These are phyloP conservation scores for Yamadazyma olivae DNA, from an alignment of 805 yeast species.

Conservation along the genomic window DNA sequence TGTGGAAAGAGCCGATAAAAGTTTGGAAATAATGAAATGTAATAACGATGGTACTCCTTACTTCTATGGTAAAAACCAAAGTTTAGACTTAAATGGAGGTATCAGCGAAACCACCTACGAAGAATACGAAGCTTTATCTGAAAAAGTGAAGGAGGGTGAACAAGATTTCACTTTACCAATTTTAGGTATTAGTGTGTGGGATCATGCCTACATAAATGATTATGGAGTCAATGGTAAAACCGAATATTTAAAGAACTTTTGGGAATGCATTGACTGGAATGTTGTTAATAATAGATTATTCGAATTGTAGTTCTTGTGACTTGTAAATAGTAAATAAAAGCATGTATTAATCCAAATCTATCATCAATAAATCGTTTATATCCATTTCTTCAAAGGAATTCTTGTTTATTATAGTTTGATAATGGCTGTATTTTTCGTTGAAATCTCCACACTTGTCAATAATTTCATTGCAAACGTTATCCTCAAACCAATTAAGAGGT, in stretches of 20 bases:
- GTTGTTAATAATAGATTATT: conserved; percentile 54
- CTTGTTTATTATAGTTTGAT: conserved; percentile 16
- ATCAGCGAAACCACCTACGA: conserved; percentile 54
- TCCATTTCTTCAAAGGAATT: conserved; percentile 14
- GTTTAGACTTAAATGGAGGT: conserved; percentile 73
- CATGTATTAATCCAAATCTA: conserved; percentile 13
- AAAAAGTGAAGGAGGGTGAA: conserved; percentile 18
- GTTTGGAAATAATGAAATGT: conserved; percentile 50
- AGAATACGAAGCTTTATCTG: conserved; percentile 21
- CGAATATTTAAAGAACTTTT: conserved; percentile 67
- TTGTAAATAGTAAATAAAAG: conserved; percentile 2
- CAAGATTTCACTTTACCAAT: conserved; percentile 71
- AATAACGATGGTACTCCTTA: conserved; percentile 81
- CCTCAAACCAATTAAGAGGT: conserved; percentile 37
- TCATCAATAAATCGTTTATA: conserved; percentile 18
- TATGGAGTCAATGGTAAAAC: conserved; percentile 77
- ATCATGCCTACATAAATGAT: conserved; percentile 80
- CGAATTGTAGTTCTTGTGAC: conserved; percentile 22
- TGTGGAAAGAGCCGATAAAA: conserved; percentile 62
- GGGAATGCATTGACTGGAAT: conserved; percentile 84
- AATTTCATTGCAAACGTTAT: conserved; percentile 22
- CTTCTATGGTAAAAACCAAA: conserved; percentile 64
- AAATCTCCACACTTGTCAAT: conserved; percentile 26
- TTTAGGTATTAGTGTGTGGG: conserved; percentile 82
- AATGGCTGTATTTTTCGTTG: conserved; percentile 16